Conservation (phyloP, 331 rosid species). For the Malus hybrid region DNA sequence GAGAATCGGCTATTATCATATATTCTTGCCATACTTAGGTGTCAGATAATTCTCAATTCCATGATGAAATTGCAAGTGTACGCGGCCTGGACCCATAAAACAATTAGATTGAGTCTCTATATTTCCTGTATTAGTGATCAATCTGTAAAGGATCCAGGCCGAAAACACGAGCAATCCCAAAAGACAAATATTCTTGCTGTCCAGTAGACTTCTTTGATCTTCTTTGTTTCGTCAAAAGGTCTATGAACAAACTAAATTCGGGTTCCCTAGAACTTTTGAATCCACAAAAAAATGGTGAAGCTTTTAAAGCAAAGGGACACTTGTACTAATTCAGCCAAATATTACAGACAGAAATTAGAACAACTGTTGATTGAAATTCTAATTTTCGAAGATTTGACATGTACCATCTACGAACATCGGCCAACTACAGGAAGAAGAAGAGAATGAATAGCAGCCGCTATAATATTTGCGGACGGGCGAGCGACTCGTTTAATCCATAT, state of each 20-base stretch:
- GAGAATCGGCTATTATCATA: not conserved
- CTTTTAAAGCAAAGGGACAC: slow-evolving; percentile 15
- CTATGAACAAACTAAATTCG: not conserved
- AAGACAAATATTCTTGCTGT: not conserved
- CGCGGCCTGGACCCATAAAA: not conserved
- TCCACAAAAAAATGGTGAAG: not conserved
- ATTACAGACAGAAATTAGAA: slow-evolving; percentile 32
- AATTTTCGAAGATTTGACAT: not conserved
- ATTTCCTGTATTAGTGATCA: not conserved
- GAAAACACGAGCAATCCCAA: not conserved
- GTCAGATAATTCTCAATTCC: too few species aligned
- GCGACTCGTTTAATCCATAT: slow-evolving; percentile 51
- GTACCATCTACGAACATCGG: not conserved
- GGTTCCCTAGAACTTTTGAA: not conserved
- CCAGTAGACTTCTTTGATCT: not conserved
- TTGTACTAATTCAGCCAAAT: slow-evolving; percentile 23
- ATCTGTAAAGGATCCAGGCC: not conserved
- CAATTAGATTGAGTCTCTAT: too few species aligned
- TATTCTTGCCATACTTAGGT: too few species aligned
- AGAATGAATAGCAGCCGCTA: slow-evolving; percentile 32
- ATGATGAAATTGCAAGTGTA: too few species aligned
- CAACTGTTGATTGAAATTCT: slow-evolving; percentile 17
- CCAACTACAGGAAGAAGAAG: not conserved
- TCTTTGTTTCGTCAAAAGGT: not conserved
- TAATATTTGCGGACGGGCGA: slow-evolving; percentile 56